These are phyloP conservation scores for Cyberlindnera japonica DNA, from an alignment of 805 yeast genomes.

Conservation along the genomic window DNA sequence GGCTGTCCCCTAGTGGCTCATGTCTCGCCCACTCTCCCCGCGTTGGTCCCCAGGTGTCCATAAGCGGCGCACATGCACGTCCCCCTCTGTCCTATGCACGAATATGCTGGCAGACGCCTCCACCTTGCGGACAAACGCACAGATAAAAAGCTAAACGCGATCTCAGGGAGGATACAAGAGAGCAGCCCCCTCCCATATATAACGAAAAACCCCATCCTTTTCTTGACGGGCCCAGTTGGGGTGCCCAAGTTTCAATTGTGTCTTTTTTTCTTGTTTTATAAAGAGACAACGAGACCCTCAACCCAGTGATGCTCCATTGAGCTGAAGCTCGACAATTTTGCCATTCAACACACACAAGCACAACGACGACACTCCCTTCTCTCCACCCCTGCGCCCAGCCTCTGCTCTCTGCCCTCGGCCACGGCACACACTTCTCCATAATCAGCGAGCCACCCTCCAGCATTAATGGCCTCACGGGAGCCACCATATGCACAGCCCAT, in stretches of 20 bases:
- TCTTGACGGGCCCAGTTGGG: neutral
- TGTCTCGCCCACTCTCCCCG: no score
- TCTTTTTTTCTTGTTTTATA: no score
- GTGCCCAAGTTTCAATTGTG: no score
- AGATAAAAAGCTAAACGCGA: conserved; percentile 6
- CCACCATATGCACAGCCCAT: neutral
- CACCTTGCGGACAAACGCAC: conserved; percentile 11
- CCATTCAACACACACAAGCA: no score
- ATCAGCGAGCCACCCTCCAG: no score
- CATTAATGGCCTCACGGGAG: neutral
- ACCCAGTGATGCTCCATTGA: neutral
- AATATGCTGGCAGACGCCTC: neutral
- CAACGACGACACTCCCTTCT: no score
- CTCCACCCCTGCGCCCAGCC: neutral
- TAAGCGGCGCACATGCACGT: no score
- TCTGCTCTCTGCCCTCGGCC: neutral
- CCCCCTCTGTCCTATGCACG: conserved; percentile 13
- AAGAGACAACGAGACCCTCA: no score
- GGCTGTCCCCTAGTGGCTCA: no score
- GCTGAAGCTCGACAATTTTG: no score
- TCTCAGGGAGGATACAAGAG: neutral
- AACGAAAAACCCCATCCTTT: neutral
- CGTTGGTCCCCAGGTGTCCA: no score
- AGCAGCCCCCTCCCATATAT: neutral
- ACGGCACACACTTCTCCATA: no score